Conservation (phyloP, 768 basidiomycete species). For the Russula dissimulans region DNA sequence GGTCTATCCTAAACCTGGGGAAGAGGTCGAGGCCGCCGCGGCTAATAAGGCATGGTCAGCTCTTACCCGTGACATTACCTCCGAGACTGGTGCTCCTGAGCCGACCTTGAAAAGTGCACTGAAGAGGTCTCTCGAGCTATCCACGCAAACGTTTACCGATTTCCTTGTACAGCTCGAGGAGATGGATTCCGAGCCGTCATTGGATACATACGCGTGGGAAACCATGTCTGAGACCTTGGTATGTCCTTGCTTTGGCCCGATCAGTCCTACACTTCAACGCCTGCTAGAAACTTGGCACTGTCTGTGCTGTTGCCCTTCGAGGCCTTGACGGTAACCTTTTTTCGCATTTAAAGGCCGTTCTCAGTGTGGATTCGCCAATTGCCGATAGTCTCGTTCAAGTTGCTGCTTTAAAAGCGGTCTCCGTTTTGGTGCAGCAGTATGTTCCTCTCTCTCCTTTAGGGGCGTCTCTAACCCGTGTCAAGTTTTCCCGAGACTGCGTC, state of each 20-base stretch:
- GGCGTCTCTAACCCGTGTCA: not conserved
- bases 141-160: slow-evolving; percentile 71
- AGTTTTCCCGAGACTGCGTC: slow-evolving; percentile 79
- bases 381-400: slow-evolving; percentile 81
- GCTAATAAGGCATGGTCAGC: slow-evolving; percentile 75
- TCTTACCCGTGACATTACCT: slow-evolving; percentile 46
- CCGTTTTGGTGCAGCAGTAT: slow-evolving; percentile 77
- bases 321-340: slow-evolving; percentile 64
- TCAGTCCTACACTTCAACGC: not conserved
- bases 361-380: slow-evolving; percentile 75
- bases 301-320: slow-evolving; percentile 66
- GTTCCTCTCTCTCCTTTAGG: slow-evolving; percentile 8
- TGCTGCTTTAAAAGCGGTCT: slow-evolving; percentile 78
- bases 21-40: slow-evolving; percentile 64
- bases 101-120: slow-evolving; percentile 26
- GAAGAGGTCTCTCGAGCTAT: slow-evolving; percentile 43
- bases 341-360: slow-evolving; percentile 56
- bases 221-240: slow-evolving; percentile 88
- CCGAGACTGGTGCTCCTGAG: slow-evolving; percentile 33
- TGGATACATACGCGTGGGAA: slow-evolving; percentile 88
- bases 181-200: slow-evolving; percentile 67
- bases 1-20: slow-evolving; percentile 14
- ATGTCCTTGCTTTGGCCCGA: slow-evolving; percentile 21
- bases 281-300: slow-evolving; percentile 70
- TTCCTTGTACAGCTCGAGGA: slow-evolving; percentile 72